phyloP scores from a whole-genome alignment of 2,329 filamentous ascomycete genomes.

The Ramularia endophylla region DNA sequence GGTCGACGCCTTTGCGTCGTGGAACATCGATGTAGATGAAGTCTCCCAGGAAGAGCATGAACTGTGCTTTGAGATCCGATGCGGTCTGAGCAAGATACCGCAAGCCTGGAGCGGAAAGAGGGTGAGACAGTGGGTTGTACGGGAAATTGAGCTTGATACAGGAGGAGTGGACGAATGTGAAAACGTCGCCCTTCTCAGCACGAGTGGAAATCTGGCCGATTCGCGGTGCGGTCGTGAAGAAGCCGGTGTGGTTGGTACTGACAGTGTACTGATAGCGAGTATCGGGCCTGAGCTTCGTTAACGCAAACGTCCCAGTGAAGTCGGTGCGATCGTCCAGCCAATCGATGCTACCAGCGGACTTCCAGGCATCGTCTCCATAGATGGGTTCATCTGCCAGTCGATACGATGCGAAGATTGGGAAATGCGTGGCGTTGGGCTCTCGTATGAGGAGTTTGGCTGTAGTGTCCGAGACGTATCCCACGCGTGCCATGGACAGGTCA shows the following conservation, averaged over 20 bases:
- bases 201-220: constrained; percentile 54
- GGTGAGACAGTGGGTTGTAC: constrained; percentile 77
- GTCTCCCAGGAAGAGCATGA: constrained; percentile 69
- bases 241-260: constrained; percentile 80
- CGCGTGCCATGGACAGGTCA: constrained; percentile 75
- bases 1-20: constrained; percentile 63
- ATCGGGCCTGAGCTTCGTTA: constrained; percentile 63
- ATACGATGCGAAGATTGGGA: constrained; percentile 69
- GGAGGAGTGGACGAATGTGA: constrained; percentile 87
- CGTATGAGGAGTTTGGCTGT: constrained; percentile 77
- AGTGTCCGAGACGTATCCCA: constrained; percentile 78
- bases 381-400: constrained; percentile 33
- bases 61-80: constrained; percentile 64
- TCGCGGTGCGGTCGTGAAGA: constrained; percentile 70
- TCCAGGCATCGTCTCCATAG: constrained; percentile 56
- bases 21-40: constrained; percentile 93
- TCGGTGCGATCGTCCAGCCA: constrained; percentile 72
- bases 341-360: constrained; percentile 57
- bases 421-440: constrained; percentile 68
- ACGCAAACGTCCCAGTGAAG: constrained; percentile 65
- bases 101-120: constrained; percentile 75
- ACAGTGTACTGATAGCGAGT: constrained; percentile 76
- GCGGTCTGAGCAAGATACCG: constrained; percentile 68
- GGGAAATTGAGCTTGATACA: constrained; percentile 91
- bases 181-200: constrained; percentile 58